Evolutionary conservation across 2,329 filamentous ascomycete species (phyloP).

Genomic region (Onygenales sp.): DNA sequence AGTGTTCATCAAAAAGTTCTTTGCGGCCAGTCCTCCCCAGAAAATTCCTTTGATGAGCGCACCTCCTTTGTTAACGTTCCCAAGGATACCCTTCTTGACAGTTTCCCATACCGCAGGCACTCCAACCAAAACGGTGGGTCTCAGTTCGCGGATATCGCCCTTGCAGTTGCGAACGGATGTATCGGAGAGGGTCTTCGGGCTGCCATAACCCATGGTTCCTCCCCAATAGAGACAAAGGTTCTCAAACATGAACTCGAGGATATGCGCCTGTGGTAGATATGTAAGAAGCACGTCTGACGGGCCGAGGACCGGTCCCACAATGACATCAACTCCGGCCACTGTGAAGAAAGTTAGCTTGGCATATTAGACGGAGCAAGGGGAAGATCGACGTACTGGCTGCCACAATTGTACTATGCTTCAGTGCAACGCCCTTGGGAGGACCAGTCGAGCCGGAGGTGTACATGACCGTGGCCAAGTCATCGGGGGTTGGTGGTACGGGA

Average conservation of each 20-base stretch:
- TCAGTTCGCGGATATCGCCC: constrained; percentile 88
- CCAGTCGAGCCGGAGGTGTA: constrained; percentile 80
- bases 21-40: constrained; percentile 55
- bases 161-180: constrained; percentile 77
- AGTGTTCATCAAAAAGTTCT: constrained; percentile 48
- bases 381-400: constrained; percentile 54
- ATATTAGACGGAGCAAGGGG: constrained; percentile 1
- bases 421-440: constrained; percentile 71
- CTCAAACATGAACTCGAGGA: constrained; percentile 93
- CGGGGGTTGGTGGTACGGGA: constrained; percentile 57
- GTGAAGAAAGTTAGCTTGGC: constrained; percentile 9
- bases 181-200: constrained; percentile 80
- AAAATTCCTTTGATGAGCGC: constrained; percentile 69
- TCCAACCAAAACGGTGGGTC: constrained; percentile 81
- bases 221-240: constrained; percentile 84
- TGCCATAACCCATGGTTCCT: constrained; percentile 80
- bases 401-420: constrained; percentile 69
- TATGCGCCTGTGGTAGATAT: constrained; percentile 90
- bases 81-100: constrained; percentile 85
- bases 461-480: constrained; percentile 67
- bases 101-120: constrained; percentile 97
- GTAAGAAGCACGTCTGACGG: constrained; percentile 72
- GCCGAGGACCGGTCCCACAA: constrained; percentile 69
- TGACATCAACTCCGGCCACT: constrained; percentile 71
- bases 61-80: constrained; percentile 64